phyloP scores from a whole-genome alignment of 441 rosid genomes.

The Croton setiger region DNA sequence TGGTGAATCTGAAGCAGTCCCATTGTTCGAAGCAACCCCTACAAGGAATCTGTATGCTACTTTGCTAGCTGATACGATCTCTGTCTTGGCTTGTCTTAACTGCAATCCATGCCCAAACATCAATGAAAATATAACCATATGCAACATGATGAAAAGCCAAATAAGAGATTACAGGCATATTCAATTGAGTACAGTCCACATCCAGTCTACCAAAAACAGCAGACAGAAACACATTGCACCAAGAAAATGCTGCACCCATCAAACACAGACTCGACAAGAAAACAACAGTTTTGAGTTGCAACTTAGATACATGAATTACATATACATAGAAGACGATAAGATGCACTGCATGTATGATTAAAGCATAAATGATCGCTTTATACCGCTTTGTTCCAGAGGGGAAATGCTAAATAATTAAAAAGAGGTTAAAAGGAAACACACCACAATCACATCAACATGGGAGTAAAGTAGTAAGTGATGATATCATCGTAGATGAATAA shows the following conservation, averaged over 20 bases:
- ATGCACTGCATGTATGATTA: neutral
- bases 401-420: neutral
- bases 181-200: neutral
- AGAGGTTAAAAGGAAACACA: neutral
- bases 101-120: conserved; percentile 35
- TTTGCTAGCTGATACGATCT: conserved; percentile 91
- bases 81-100: conserved; percentile 96
- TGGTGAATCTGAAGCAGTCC: conserved; percentile 43
- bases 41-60: conserved; percentile 85
- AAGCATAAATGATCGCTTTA: neutral
- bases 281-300: neutral
- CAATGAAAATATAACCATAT: neutral
- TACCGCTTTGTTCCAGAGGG: neutral
- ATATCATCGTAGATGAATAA: neutral
- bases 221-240: neutral
- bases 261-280: neutral
- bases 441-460: neutral
- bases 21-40: conserved; percentile 51
- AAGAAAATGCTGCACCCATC: neutral
- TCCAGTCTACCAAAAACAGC: no score
- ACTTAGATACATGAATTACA: neutral
- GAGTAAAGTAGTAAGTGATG: neutral
- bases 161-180: neutral
- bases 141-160: neutral
- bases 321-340: neutral